phyloP scores from a whole-genome alignment of 768 basidiomycete species.

The Zangia roseola region DNA sequence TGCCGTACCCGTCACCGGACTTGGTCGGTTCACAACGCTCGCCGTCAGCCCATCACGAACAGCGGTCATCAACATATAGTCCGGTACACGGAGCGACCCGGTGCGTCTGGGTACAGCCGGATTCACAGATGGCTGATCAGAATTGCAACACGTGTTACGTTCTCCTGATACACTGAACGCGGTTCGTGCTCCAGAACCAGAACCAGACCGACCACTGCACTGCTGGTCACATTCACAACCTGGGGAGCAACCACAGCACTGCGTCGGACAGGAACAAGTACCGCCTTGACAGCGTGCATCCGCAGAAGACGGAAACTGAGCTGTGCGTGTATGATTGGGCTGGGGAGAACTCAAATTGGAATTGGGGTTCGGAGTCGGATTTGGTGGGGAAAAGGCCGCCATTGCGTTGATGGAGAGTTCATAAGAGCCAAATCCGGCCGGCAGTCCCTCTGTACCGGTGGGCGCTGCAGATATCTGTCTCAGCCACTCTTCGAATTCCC shows the following conservation, averaged over 20 bases:
- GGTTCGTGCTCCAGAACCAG: slow-evolving; percentile 13
- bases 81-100: slow-evolving; percentile 28
- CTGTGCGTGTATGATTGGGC: slow-evolving; percentile 5
- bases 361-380: slow-evolving; percentile 6
- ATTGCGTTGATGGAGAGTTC: slow-evolving; percentile 23
- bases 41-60: slow-evolving; percentile 30
- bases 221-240: slow-evolving; percentile 30
- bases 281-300: slow-evolving; percentile 33
- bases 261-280: slow-evolving; percentile 33
- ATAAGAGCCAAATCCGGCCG: slow-evolving; percentile 30
- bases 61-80: slow-evolving; percentile 34
- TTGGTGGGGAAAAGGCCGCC: slow-evolving; percentile 11
- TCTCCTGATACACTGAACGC: slow-evolving; percentile 37
- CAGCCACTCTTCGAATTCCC: slow-evolving; percentile 64
- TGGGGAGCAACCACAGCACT: slow-evolving; percentile 31
- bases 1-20: slow-evolving; percentile 5
- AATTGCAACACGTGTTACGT: slow-evolving; percentile 20
- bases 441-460: slow-evolving; percentile 16
- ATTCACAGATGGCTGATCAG: slow-evolving; percentile 8
- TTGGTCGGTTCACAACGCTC: slow-evolving; percentile 18
- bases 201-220: slow-evolving; percentile 17
- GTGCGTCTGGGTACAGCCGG: slow-evolving; percentile 10
- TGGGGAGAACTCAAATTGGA: slow-evolving; percentile 8
- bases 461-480: slow-evolving; percentile 42
- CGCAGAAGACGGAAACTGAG: slow-evolving; percentile 19